These are phyloP conservation scores for Paspalum notatum DNA, from an alignment of 176 grass and related monocot genomes.

Conservation along the genomic window DNA sequence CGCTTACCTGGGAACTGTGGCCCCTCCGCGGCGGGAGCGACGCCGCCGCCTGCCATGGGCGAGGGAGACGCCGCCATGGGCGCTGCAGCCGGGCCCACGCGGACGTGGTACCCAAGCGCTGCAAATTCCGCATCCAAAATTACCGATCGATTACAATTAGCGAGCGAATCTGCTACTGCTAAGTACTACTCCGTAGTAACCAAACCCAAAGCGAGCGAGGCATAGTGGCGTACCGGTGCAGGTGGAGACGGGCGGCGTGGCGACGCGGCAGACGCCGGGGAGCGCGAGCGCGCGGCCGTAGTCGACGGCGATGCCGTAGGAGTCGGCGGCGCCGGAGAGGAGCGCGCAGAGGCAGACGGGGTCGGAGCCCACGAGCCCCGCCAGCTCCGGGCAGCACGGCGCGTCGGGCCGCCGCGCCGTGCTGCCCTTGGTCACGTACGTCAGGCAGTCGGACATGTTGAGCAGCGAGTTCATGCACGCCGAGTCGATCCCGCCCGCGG, in stretches of 20 bases:
- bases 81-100: conserved; percentile 46
- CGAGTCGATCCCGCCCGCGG: conserved; percentile 16
- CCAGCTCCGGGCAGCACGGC: conserved; percentile 85
- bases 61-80: conserved; percentile 14
- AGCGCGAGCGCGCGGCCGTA: conserved; percentile 67
- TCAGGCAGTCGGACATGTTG: conserved; percentile 82
- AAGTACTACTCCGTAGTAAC: too few species aligned
- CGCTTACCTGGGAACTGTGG: conserved; percentile 61
- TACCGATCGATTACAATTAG: neutral
- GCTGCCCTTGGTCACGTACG: conserved; percentile 80
- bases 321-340: conserved; percentile 71
- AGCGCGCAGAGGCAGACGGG: conserved; percentile 88
- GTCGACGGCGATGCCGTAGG: conserved; percentile 80
- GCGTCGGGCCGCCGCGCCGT: conserved; percentile 51
- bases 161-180: neutral
- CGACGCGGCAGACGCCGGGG: conserved; percentile 71
- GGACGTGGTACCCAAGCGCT: conserved; percentile 61
- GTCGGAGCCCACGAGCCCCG: conserved; percentile 63
- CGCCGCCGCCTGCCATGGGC: conserved; percentile 18
- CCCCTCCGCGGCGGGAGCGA: conserved; percentile 28
- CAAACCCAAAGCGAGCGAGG: neutral
- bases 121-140: neutral
- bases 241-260: conserved; percentile 61
- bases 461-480: conserved; percentile 62
- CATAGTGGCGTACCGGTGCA: conserved; percentile 46